phyloP scores from a whole-genome alignment of 106 monocot species.

The Acorus gramineus region DNA sequence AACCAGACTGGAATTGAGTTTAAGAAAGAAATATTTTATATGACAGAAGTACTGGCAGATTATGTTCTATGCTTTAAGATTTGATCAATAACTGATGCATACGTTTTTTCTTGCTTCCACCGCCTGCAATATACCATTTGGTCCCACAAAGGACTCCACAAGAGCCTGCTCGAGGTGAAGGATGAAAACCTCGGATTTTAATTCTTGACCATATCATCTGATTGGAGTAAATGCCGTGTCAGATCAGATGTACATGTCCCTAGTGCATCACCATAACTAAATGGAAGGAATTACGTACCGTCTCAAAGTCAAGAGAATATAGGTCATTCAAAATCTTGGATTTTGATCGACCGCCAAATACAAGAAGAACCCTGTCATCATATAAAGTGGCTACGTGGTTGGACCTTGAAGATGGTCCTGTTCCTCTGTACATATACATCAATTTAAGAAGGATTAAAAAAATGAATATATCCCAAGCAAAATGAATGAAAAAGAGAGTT shows the following conservation, averaged over 20 bases:
- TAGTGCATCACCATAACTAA: no score
- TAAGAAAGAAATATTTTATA: no score
- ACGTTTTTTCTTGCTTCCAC: slow-evolving; percentile 99
- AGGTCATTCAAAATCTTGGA: slow-evolving; percentile 84
- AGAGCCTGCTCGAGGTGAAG: slow-evolving; percentile 83
- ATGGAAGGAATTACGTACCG: slow-evolving; percentile 31
- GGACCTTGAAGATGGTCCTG: slow-evolving; percentile 78
- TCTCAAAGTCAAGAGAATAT: slow-evolving; percentile 97
- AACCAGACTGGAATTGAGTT: no score
- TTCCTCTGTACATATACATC: slow-evolving; percentile 38
- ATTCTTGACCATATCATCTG: slow-evolving; percentile 97
- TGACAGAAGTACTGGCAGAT: background rate
- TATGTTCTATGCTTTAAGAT: slow-evolving; percentile 3
- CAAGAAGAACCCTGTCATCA: slow-evolving; percentile 67
- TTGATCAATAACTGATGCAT: slow-evolving; percentile 18
- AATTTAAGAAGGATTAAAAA: background rate
- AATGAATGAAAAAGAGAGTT: background rate
- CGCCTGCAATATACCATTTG: slow-evolving; percentile 95
- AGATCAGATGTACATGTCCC: no score
- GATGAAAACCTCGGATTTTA: slow-evolving; percentile 72
- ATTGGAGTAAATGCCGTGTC: slow-evolving; percentile 1
- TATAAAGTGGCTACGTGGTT: slow-evolving; percentile 81
- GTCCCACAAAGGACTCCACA: slow-evolving; percentile 83
- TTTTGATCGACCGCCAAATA: slow-evolving; percentile 91
- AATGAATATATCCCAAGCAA: background rate